These are phyloP conservation scores for Trichophyton verrucosum DNA, from an alignment of 2,329 filamentous ascomycete genomes.

Conservation along the genomic window DNA sequence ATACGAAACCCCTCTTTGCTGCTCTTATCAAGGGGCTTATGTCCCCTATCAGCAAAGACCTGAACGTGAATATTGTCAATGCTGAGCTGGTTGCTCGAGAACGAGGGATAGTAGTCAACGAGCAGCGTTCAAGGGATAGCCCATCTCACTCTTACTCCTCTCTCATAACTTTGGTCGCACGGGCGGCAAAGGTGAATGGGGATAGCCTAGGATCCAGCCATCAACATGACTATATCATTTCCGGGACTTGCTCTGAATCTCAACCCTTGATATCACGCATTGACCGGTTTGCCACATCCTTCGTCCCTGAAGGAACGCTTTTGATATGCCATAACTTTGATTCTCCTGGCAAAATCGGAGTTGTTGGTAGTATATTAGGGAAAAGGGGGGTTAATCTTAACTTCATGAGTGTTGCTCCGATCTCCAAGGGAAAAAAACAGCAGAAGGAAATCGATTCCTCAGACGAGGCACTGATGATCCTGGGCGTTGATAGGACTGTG, in stretches of 20 bases:
- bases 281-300: conserved; percentile 60
- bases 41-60: conserved; percentile 52
- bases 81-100: conserved; percentile 62
- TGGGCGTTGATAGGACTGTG: conserved; percentile 58
- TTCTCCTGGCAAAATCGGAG: conserved; percentile 68
- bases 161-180: conserved; percentile 56
- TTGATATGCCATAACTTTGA: conserved; percentile 75
- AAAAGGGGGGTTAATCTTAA: conserved; percentile 62
- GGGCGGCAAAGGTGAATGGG: conserved; percentile 21
- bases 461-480: conserved; percentile 64
- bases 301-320: conserved; percentile 59
- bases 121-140: conserved; percentile 52
- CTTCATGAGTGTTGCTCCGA: conserved; percentile 61
- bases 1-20: conserved; percentile 66
- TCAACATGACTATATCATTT: conserved; percentile 41
- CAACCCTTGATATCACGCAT: conserved; percentile 55
- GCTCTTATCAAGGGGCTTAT: conserved; percentile 67
- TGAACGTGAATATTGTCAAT: conserved; percentile 73
- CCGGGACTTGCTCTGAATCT: conserved; percentile 28
- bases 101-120: conserved; percentile 65
- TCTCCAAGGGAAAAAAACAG: conserved; percentile 12
- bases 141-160: conserved; percentile 54
- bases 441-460: not conserved
- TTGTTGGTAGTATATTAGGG: conserved; percentile 59
- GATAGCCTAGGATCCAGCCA: conserved; percentile 8